Conservation (phyloP, 192 early-diverging fungal species). For the Funneliformis geosporum region DNA sequence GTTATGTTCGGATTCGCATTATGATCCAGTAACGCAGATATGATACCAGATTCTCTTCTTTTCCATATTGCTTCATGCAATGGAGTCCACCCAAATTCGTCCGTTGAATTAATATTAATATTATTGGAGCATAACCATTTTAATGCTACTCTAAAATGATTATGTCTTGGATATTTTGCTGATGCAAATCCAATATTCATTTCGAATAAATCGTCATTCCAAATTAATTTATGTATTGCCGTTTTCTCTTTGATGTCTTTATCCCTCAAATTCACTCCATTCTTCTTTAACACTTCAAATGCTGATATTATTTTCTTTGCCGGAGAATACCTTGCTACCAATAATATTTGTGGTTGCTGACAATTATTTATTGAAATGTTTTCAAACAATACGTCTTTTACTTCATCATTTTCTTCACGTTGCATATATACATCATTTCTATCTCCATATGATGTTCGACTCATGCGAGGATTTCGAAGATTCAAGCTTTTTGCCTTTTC, state of each 20-base stretch:
- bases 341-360: conserved; percentile 2
- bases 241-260: background rate
- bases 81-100: conserved; percentile 15
- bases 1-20: conserved; percentile 19
- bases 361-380: background rate
- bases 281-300: conserved; percentile 5
- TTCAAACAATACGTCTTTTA: background rate
- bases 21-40: conserved; percentile 8
- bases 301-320: conserved; percentile 2
- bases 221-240: conserved; percentile 4
- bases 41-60: conserved; percentile 5
- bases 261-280: background rate
- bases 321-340: background rate
- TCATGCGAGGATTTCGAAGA: background rate
- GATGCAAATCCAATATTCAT: background rate
- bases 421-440: too few species aligned
- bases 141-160: background rate
- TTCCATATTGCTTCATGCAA: conserved; percentile 25
- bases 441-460: background rate
- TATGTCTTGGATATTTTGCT: background rate
- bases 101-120: background rate
- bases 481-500: background rate
- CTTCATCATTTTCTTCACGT: background rate
- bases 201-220: conserved; percentile 15
- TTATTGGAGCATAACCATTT: conserved; percentile 7